Base-by-base conservation (phyloP, 2,329 filamentous ascomycete genomes). In the Neopestalotiopsis sp. region DNA sequence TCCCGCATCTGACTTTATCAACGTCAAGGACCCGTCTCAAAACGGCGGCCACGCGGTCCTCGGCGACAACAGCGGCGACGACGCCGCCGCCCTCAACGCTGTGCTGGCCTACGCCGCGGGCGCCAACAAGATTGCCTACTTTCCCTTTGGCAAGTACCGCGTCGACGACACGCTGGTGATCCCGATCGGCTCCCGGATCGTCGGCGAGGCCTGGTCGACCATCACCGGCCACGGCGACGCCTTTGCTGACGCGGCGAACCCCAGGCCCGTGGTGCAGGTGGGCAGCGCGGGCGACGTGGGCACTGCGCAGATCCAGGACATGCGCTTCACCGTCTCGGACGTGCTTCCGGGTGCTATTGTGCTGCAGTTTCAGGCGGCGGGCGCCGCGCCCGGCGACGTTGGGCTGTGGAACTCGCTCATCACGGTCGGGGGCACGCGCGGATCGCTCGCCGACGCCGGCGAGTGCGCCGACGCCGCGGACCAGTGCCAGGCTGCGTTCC, bases 251-350 rank as follows among this genome's bases (percentile, higher is more conserved):
- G 79, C 83, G 9, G 78, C 78, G 58, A 83, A 83, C 61, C 90
- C 90, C 0, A 79, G 85, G 49, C 85, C 88, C 1, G 87, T 92
- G 1, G 82, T 92, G 2, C 81, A 85, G 65, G 84, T 92, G 17
- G 90, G 90, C 38, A 82, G 82, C 14, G 74, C 82, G 1, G 89
- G 89, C 4, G 87, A 92, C 28, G 79, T 81, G 7, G 91, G 91
- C 13, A 80, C 77, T 1, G 84, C 91, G 6, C 89, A 93, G 75
- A 88, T 89, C 81, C 87, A 86, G 2, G 91, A 93, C 73, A 87
- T 91, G 79, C 85, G 92, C 56, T 84, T 93, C 59, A 86, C 87
- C 70, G 90, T 90, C 1, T 82, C 85, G 69, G 90, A 90, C 5
- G 84, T 87, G 9, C 83, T 89, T 7, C 82, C 87, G 7, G 89